Conservation (phyloP, 2,329 filamentous ascomycete species). For the Ophiocordyceps sinensis region DNA sequence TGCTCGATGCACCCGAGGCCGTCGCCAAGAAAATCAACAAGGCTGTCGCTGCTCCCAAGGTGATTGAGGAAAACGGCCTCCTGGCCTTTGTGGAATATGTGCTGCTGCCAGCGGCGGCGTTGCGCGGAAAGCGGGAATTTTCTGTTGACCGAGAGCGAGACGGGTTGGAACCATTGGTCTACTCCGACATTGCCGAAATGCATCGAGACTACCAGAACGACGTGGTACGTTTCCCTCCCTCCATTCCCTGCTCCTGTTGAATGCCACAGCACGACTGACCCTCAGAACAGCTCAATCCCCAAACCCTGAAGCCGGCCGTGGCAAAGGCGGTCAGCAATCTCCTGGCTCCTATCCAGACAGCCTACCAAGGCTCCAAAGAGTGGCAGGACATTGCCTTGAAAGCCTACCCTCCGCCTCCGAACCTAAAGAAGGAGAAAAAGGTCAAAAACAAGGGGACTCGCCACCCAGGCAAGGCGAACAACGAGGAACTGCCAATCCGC, state of each 20-base stretch:
- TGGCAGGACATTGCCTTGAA: constrained; percentile 59
- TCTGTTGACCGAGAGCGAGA: constrained; percentile 51
- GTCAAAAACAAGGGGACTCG: constrained; percentile 60
- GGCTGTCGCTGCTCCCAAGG: constrained; percentile 61
- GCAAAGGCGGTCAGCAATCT: constrained; percentile 58
- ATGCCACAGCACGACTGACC: not conserved
- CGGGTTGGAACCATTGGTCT: constrained; percentile 57
- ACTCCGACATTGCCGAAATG: constrained; percentile 60
- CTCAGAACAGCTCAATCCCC: constrained; percentile 49
- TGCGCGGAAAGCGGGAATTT: constrained; percentile 50
- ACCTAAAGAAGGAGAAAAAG: constrained; percentile 53
- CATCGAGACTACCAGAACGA: constrained; percentile 71
- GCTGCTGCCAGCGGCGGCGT: constrained; percentile 59
- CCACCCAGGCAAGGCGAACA: constrained; percentile 31
- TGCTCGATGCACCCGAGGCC: constrained; percentile 64
- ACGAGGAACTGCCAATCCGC: constrained; percentile 2
- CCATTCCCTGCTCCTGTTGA: no score
- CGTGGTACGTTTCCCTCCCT: constrained; percentile 37
- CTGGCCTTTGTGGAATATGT: constrained; percentile 79
- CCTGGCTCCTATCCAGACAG: constrained; percentile 61
- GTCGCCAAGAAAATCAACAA: constrained; percentile 79
- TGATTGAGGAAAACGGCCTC: constrained; percentile 74
- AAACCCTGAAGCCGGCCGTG: constrained; percentile 76
- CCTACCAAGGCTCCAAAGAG: constrained; percentile 54
- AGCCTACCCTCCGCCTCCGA: constrained; percentile 63